These are phyloP conservation scores for Striga hermonthica DNA, from an alignment of 305 asterid genomes.

Conservation along the genomic window DNA sequence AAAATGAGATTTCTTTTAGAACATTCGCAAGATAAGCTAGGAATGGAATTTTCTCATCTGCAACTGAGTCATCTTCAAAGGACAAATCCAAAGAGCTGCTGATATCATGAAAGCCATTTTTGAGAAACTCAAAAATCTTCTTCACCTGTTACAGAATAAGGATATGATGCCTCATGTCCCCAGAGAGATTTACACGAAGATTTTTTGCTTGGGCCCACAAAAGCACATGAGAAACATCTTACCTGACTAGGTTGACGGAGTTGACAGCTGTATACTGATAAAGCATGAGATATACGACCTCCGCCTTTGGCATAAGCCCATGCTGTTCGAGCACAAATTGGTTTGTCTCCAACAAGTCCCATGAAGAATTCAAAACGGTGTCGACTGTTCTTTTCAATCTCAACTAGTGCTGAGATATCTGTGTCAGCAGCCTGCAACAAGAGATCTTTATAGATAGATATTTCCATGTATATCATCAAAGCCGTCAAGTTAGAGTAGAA, in stretches of 20 bases:
- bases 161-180: conserved; percentile 27
- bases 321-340: conserved; percentile 98
- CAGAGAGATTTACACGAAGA: conserved; percentile 11
- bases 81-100: conserved; percentile 91
- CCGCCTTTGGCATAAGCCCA: conserved; percentile 98
- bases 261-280: conserved; percentile 92
- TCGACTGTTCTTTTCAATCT: conserved; percentile 93
- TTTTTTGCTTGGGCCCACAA: conserved; percentile 12
- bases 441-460: conserved; percentile 30
- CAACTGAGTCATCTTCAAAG: conserved; percentile 93
- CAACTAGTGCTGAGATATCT: conserved; percentile 96
- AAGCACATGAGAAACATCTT: conserved; percentile 25
- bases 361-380: conserved; percentile 99
- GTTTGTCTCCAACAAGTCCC: conserved; percentile 97
- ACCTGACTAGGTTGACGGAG: conserved; percentile 93
- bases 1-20: conserved; percentile 69
- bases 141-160: conserved; percentile 68
- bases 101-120: conserved; percentile 80
- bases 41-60: conserved; percentile 97
- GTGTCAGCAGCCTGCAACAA: conserved; percentile 94
- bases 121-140: conserved; percentile 84
- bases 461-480: conserved; percentile 29
- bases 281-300: conserved; percentile 96
- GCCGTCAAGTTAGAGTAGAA: conserved; percentile 30
- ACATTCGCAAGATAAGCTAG: conserved; percentile 90